Evolutionary conservation across 2,329 filamentous ascomycete species (phyloP).

Genomic region (Epichloe sibirici): DNA sequence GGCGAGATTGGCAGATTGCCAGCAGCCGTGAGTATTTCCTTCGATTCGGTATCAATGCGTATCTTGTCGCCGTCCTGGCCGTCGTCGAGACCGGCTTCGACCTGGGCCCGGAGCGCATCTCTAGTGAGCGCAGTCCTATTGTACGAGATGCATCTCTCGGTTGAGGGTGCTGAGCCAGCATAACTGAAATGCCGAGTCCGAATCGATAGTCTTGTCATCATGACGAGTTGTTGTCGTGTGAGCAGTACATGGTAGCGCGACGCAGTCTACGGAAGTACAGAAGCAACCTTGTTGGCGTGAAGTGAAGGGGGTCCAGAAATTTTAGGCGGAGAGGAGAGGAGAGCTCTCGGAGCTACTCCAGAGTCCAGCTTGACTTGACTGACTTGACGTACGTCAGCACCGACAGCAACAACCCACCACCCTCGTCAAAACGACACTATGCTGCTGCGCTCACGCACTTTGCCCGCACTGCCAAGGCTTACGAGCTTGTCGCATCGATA

Average conservation of each 20-base stretch:
- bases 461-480: constrained; percentile 18
- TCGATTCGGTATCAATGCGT: constrained; percentile 25
- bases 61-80: constrained; percentile 18
- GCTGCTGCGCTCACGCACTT: constrained; percentile 19
- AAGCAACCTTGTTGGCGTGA: neutral
- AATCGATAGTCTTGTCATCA: neutral
- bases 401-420: constrained; percentile 1
- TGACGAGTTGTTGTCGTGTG: neutral
- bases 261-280: neutral
- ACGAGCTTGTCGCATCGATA: constrained; percentile 20
- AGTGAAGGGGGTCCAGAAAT: neutral
- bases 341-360: neutral
- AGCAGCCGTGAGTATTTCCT: constrained; percentile 31
- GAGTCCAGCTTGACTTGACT: neutral
- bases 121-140: constrained; percentile 16
- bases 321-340: constrained; percentile 1
- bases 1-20: constrained; percentile 42
- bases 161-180: neutral
- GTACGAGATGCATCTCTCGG: constrained; percentile 22
- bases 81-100: constrained; percentile 20
- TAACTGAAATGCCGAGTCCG: constrained; percentile 11
- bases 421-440: constrained; percentile 10
- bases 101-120: constrained; percentile 18
- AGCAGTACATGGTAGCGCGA: neutral
- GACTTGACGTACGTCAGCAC: neutral